Evolutionary conservation across 352 stramenopile genomes (phyloP).

Genomic region (Phytophthora cajani): DNA sequence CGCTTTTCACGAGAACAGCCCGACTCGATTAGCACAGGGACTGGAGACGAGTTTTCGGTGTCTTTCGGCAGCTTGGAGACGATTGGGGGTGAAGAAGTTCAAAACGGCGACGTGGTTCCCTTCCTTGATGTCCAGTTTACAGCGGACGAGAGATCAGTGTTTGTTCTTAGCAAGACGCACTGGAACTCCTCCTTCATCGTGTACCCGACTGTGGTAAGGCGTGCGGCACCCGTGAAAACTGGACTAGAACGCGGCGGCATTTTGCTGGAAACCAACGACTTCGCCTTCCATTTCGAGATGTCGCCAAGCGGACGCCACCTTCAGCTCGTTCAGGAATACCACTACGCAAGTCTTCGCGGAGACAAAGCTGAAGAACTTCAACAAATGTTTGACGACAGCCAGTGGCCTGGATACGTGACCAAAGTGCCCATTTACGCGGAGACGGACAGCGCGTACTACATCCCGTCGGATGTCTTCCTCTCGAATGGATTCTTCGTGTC

Average conservation of each 20-base stretch:
- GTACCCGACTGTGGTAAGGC: conserved; percentile 70
- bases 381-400: conserved; percentile 61
- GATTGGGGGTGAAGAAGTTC: conserved; percentile 32
- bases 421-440: conserved; percentile 69
- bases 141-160: conserved; percentile 37
- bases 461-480: conserved; percentile 61
- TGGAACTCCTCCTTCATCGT: conserved; percentile 79
- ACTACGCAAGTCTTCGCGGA: conserved; percentile 50
- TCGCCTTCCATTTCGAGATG: conserved; percentile 76
- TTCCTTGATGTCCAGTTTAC: conserved; percentile 59
- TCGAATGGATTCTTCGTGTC: conserved; percentile 84
- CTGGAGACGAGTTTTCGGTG: conserved; percentile 15
- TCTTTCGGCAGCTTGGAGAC: conserved; percentile 33
- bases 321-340: conserved; percentile 64
- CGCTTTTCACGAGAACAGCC: conserved; percentile 24
- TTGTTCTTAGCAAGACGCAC: conserved; percentile 60
- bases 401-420: conserved; percentile 68
- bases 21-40: background rate
- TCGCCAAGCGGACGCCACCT: conserved; percentile 39
- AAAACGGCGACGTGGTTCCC: conserved; percentile 16
- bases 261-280: conserved; percentile 65
- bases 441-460: conserved; percentile 59
- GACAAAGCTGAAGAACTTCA: conserved; percentile 52
- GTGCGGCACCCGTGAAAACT: conserved; percentile 45
- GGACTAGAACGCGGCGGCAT: conserved; percentile 60